Percentiles rank a stretch among this genome's conserved stretches.
Conservation (phyloP, 495 filamentous ascomycete genomes). For the Stereocaulon alpinum region DNA sequence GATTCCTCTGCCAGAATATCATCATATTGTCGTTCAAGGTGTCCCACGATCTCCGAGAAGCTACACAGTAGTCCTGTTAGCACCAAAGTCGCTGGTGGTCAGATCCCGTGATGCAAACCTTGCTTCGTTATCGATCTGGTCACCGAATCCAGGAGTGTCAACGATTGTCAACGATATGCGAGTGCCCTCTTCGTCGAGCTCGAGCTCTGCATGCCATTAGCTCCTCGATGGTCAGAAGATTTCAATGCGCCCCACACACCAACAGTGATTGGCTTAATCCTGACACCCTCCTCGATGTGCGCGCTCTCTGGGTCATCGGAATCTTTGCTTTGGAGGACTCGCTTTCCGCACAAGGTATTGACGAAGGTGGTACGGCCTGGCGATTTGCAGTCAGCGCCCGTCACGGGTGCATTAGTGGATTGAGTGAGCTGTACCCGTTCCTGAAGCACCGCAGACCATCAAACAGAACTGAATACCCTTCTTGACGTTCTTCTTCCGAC, state of each 20-base stretch:
- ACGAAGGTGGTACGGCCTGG: conserved; percentile 91
- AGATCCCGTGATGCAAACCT: conserved; percentile 37
- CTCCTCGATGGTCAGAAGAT: not conserved
- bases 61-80: conserved; percentile 34
- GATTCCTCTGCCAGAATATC: conserved; percentile 98
- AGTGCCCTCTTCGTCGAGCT: conserved; percentile 95
- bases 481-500: conserved; percentile 99
- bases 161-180: conserved; percentile 96
- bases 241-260: conserved; percentile 46
- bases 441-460: conserved; percentile 99
- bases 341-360: conserved; percentile 95
- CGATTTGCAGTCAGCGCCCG: conserved; percentile 9
- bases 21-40: conserved; percentile 97
- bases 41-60: conserved; percentile 94
- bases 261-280: conserved; percentile 97
- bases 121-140: conserved; percentile 98
- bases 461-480: conserved; percentile 99
- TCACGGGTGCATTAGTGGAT: not conserved
- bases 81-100: not conserved
- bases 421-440: conserved; percentile 63
- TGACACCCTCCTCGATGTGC: conserved; percentile 90
- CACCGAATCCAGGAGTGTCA: conserved; percentile 95
- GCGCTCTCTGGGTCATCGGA: conserved; percentile 71
- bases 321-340: conserved; percentile 79
- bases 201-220: conserved; percentile 56